Evolutionary conservation across 768 basidiomycete genomes (phyloP).

Genomic region (Nevesoporus exiguus): DNA sequence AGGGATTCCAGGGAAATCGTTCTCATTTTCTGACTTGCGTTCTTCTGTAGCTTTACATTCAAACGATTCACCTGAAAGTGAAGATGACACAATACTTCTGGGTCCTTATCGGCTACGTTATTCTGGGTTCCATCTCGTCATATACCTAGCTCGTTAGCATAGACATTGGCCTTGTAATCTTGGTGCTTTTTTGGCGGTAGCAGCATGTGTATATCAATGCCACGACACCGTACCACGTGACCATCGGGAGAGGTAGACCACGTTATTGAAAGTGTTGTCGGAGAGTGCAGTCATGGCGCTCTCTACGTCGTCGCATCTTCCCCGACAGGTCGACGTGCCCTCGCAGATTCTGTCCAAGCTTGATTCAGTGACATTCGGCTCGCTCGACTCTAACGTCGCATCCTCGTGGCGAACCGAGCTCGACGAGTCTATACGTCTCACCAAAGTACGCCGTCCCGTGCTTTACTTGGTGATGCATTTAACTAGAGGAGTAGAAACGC

Average conservation of each 20-base stretch:
- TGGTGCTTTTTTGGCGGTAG: conserved; percentile 12
- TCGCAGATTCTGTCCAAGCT: conserved; percentile 69
- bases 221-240: conserved; percentile 17
- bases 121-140: neutral
- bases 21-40: neutral
- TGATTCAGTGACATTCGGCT: conserved; percentile 54
- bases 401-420: conserved; percentile 71
- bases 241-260: neutral
- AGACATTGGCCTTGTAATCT: conserved; percentile 28
- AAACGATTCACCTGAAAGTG: conserved; percentile 56
- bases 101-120: neutral
- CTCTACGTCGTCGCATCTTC: conserved; percentile 56
- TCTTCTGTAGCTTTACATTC: conserved; percentile 68
- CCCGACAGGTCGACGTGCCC: conserved; percentile 68
- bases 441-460: conserved; percentile 51
- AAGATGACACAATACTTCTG: neutral
- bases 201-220: conserved; percentile 19
- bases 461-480: neutral
- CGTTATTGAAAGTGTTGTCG: neutral
- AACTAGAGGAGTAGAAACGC: conserved; percentile 43
- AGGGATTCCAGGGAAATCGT: conserved; percentile 17
- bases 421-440: conserved; percentile 63
- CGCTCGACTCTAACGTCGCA: conserved; percentile 58
- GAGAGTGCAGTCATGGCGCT: conserved; percentile 57
- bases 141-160: conserved; percentile 30